Percentiles rank a stretch among this genome's conserved stretches.
These are phyloP conservation scores for Teratosphaeria nubilosa DNA, from an alignment of 2,329 filamentous ascomycete genomes.

Conservation along the genomic window DNA sequence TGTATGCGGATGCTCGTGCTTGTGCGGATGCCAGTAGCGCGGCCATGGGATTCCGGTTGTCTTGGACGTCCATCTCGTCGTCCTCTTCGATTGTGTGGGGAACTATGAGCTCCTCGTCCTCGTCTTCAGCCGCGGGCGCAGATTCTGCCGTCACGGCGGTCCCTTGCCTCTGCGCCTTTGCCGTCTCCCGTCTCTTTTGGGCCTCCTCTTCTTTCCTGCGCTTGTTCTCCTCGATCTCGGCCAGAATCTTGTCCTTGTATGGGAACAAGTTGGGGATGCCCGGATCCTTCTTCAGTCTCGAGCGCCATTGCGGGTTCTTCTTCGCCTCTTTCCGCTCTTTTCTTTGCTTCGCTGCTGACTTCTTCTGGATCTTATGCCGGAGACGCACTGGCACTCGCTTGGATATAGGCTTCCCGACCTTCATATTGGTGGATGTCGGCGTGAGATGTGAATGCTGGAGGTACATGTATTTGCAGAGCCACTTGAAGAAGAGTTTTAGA, in stretches of 20 bases:
- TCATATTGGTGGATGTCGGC: constrained; percentile 13
- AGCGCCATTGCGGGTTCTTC: constrained; percentile 95
- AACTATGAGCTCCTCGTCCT: constrained; percentile 45
- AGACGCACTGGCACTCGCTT: constrained; percentile 85
- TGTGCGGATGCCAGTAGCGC: constrained; percentile 78
- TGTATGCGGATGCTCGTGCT: constrained; percentile 60
- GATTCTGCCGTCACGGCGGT: constrained; percentile 26
- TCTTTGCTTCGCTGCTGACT: constrained; percentile 77
- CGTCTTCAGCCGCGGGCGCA: constrained; percentile 30
- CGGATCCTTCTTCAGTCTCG: constrained; percentile 91
- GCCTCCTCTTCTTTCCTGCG: constrained; percentile 71
- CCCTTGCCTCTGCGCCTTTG: constrained; percentile 36
- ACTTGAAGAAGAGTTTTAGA: neutral
- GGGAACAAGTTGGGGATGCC: constrained; percentile 96
- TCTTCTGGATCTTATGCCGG: constrained; percentile 92
- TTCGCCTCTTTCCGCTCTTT: constrained; percentile 84
- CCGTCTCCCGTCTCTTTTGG: constrained; percentile 59
- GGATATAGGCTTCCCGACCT: constrained; percentile 62
- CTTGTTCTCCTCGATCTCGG: constrained; percentile 86
- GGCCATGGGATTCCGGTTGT: constrained; percentile 77
- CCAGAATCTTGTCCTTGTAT: constrained; percentile 89
- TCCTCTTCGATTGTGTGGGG: constrained; percentile 31
- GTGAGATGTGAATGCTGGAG: neutral
- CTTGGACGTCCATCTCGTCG: constrained; percentile 49
- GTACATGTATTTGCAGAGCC: neutral